Evolutionary conservation across 169 alveolate genomes (phyloP), one percentile per base, ranked within the genome.

Genomic region (Cryptosporidium sp.): DNA sequence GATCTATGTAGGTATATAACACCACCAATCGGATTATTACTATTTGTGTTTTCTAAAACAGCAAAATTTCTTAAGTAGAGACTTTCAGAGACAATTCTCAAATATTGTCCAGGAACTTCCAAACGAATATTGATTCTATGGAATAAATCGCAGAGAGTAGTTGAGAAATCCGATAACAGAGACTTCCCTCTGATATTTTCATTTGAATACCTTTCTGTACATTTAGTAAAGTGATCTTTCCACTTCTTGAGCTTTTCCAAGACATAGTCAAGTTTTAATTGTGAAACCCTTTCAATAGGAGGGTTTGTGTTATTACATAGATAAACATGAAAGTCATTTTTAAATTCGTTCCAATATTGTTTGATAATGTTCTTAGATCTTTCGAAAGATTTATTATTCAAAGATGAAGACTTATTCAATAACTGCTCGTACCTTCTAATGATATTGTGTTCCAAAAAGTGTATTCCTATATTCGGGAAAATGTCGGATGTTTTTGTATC

Each of bases 81-180:
- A 65, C 89, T 80, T 72, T 86, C 94, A 44, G 93, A 69, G 26
- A 68, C 37, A 48, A 70, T 53, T 52, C 91, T 91, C 92, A 85
- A 60, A 35, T 67, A 35, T 33, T 75, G 93, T 2, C 94, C 94
- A 5, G 94, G 94, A 31, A 92, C 92, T 29, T 92, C 94, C n/a
- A 92, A 44, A 16, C 86, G 70, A 7, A 92, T 87, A 31, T 87
- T 80, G 8, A 87, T 85, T 16, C 94, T 91, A 35, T 69, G 87
- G 37, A 89, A 89, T 18, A 92, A 45, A 80, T 92, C 94, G 31
- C 94, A 69, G 21, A 92, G 86, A n/a, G 94, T 84, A n/a, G 92
- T 45, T 6, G 92, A 85, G 8, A 91, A 60, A 9, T 92, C 94
- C n/a, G 87, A 85, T 6, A 92, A 72, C 14, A 86, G 85, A 2